Evolutionary conservation across 495 filamentous ascomycete species (phyloP).

Genomic region (Letharia columbiana): DNA sequence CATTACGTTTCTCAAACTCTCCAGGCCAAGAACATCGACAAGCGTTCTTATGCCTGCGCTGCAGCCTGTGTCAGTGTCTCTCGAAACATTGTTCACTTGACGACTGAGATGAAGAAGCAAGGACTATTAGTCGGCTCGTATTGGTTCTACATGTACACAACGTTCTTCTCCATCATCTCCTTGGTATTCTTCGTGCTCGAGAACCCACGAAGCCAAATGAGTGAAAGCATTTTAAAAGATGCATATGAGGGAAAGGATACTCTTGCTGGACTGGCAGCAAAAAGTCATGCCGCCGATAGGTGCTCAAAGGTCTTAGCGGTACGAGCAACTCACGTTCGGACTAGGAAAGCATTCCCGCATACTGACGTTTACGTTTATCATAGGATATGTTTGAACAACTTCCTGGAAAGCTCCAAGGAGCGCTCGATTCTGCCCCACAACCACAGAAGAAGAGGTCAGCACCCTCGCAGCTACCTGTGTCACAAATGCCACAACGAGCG

Average conservation of each 20-base stretch:
- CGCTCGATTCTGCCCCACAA: constrained; percentile 27
- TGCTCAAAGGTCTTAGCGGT: constrained; percentile 70
- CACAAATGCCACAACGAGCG: constrained; percentile 28
- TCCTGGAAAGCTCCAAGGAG: constrained; percentile 49
- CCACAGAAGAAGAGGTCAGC: constrained; percentile 51
- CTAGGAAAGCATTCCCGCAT: not conserved
- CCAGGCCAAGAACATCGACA: constrained; percentile 62
- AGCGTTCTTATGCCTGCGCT: constrained; percentile 82
- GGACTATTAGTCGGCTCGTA: constrained; percentile 80
- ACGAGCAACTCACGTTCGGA: constrained; percentile 26
- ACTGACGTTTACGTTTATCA: constrained; percentile 25
- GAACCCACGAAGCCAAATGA: constrained; percentile 68
- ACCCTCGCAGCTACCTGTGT: constrained; percentile 37
- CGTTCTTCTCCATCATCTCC: constrained; percentile 88
- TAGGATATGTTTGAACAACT: constrained; percentile 72
- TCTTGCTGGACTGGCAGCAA: constrained; percentile 66
- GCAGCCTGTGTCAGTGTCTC: constrained; percentile 88
- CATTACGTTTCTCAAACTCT: constrained; percentile 79
- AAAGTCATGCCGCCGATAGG: constrained; percentile 80
- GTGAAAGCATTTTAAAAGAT: constrained; percentile 70
- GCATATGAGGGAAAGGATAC: constrained; percentile 75
- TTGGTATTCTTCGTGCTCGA: constrained; percentile 85
- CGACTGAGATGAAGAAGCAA: constrained; percentile 76
- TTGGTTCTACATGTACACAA: constrained; percentile 96
- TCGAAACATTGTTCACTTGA: constrained; percentile 89